Conservation (phyloP, 176 grass and related monocot species). For the Olyra latifolia region DNA sequence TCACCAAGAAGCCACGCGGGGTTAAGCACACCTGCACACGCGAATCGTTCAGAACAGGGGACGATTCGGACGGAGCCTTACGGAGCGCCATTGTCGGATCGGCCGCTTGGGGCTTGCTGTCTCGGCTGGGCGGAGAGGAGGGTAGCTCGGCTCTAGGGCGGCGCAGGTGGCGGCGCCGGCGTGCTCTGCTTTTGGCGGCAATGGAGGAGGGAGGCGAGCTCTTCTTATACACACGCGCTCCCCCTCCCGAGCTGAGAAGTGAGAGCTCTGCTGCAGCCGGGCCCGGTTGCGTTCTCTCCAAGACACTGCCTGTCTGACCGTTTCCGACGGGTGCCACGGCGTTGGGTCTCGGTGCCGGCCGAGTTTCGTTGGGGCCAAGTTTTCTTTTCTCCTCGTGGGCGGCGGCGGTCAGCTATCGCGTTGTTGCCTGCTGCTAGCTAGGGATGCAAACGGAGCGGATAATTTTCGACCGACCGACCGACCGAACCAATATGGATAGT, state of each 20-base stretch:
- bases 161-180: neutral
- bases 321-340: neutral
- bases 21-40: no score
- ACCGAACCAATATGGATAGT: no score
- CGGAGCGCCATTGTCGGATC: slow-evolving; percentile 34
- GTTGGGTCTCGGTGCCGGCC: neutral
- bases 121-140: neutral
- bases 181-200: slow-evolving; percentile 1
- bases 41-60: no score
- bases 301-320: neutral
- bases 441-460: no score
- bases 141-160: neutral
- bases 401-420: neutral
- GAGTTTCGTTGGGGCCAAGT: slow-evolving; percentile 32
- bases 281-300: slow-evolving; percentile 24
- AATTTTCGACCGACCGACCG: no score
- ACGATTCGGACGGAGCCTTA: slow-evolving; percentile 11
- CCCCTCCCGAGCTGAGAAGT: no score
- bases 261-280: neutral
- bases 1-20: no score
- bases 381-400: neutral
- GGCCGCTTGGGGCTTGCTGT: neutral
- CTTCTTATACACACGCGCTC: no score
- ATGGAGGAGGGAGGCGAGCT: no score
- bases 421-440: no score